Conservation (phyloP, 2,329 filamentous ascomycete species). For the Aspergillus sp. region DNA sequence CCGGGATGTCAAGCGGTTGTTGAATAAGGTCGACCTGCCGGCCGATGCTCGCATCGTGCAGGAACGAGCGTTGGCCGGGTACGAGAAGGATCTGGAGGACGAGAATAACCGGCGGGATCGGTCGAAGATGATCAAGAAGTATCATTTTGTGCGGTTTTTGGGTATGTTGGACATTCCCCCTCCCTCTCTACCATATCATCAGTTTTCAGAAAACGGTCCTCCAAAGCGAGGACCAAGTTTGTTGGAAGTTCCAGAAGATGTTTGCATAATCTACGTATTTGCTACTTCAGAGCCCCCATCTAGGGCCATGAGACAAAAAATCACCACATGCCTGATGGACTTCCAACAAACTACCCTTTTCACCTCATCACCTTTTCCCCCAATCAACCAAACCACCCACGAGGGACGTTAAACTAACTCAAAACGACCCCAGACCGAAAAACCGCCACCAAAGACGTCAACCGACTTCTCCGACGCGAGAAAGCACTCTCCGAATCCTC, state of each 20-base stretch:
- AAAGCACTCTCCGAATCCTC: conserved; percentile 36
- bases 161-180: conserved; percentile 31
- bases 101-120: conserved; percentile 50
- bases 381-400: not conserved
- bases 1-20: conserved; percentile 55
- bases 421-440: conserved; percentile 37
- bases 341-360: not conserved
- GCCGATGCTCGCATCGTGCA: conserved; percentile 57
- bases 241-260: conserved; percentile 69
- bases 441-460: conserved; percentile 41
- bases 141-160: conserved; percentile 67
- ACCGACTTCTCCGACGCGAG: conserved; percentile 36
- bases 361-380: not conserved
- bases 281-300: conserved; percentile 97
- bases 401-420: not conserved
- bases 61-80: conserved; percentile 58
- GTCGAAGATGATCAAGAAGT: conserved; percentile 59
- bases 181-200: not conserved
- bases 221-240: not conserved
- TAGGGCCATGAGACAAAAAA: not conserved
- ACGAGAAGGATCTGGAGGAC: conserved; percentile 55
- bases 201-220: not conserved
- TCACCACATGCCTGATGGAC: not conserved
- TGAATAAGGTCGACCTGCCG: conserved; percentile 51
- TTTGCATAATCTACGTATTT: conserved; percentile 93